Base-by-base conservation (phyloP, 2,329 filamentous ascomycete species). In the Albophoma yamanashiensis region DNA sequence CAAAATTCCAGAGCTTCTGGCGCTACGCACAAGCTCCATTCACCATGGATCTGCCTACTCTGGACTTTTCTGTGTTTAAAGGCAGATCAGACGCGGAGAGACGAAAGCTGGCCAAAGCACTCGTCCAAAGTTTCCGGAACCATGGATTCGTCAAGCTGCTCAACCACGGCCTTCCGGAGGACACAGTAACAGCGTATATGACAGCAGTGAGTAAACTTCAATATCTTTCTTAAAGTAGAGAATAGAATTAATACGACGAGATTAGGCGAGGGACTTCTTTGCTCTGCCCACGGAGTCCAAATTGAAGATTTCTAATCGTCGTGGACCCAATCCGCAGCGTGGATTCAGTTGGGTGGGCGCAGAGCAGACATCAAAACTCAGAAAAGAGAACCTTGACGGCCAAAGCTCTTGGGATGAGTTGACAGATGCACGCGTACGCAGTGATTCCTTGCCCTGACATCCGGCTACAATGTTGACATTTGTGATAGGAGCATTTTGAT, bases 301-400 rank as follows among this genome's bases (percentile, higher is more conserved):
- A 55, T 63, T 66, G 63, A 64, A 65, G 3, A 69, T 70, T 9
- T 66, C 69, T 38, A 69, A 73, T 56, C 69, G 68, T 5, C 64
- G 64, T 0, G 60, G 69, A 39, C 62, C 69, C 12, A 69, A 66
- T 8, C 69, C 68, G 1, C 69, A 73, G 52, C 65, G 70, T 39
- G 70, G 70, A 2, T 73, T 68, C 43, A 68, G 68, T 58, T 66
- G 63, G 34, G 62, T 71, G 17, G 70, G 71, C 27, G 68, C 70
- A 25, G 70, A 72, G 58, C 68, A 69, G 27, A 63, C 60, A 6
- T 61, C 60, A 22, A 55, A 61, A 66, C 70, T 72, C 27, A 64
- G 63, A 17, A 45, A 45, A 22, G 27, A 57, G 40, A 57, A 57
- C 5, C 42, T 57, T 6, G 11, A 47, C 0, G 56, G 56, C 11